Percentiles rank a stretch among this genome's conserved stretches.
These are phyloP conservation scores for Colletotrichum sp. DNA, from an alignment of 2,329 filamentous ascomycete genomes.

Conservation along the genomic window DNA sequence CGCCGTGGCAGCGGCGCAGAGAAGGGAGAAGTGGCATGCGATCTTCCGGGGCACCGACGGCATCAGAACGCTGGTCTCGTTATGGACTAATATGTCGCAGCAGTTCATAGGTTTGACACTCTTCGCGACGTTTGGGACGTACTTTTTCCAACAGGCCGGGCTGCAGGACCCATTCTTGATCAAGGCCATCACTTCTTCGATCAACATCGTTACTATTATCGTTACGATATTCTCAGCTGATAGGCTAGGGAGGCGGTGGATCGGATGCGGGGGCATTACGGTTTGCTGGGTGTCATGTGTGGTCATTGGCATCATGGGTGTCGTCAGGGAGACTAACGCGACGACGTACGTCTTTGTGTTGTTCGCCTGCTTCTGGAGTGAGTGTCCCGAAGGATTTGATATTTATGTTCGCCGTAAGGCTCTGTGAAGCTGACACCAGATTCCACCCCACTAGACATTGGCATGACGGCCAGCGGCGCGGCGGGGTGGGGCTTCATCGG, in stretches of 20 bases:
- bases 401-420: rapidly evolving
- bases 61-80: slow-evolving; percentile 21
- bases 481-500: slow-evolving; percentile 33
- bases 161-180: slow-evolving; percentile 25
- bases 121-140: slow-evolving; percentile 27
- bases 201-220: slow-evolving; percentile 24
- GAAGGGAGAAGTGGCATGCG: slow-evolving; percentile 27
- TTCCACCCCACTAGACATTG: slow-evolving; percentile 21
- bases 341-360: slow-evolving; percentile 15
- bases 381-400: neutral
- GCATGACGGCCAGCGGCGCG: slow-evolving; percentile 28
- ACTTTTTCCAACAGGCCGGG: slow-evolving; percentile 39
- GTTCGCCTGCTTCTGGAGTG: slow-evolving; percentile 22
- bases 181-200: slow-evolving; percentile 23
- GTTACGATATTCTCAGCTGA: slow-evolving; percentile 22
- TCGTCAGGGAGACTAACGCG: neutral
- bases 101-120: slow-evolving; percentile 24
- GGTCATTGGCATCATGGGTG: slow-evolving; percentile 14
- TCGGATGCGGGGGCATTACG: slow-evolving; percentile 16
- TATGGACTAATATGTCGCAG: slow-evolving; percentile 28
- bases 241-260: slow-evolving; percentile 16
- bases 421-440: neutral
- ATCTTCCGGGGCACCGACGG: slow-evolving; percentile 33
- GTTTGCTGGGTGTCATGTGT: slow-evolving; percentile 18
- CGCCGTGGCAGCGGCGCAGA: slow-evolving; percentile 24